These are phyloP conservation scores for Aspergillus pseudonomiae DNA, from an alignment of 2,329 filamentous ascomycete genomes.

Conservation along the genomic window DNA sequence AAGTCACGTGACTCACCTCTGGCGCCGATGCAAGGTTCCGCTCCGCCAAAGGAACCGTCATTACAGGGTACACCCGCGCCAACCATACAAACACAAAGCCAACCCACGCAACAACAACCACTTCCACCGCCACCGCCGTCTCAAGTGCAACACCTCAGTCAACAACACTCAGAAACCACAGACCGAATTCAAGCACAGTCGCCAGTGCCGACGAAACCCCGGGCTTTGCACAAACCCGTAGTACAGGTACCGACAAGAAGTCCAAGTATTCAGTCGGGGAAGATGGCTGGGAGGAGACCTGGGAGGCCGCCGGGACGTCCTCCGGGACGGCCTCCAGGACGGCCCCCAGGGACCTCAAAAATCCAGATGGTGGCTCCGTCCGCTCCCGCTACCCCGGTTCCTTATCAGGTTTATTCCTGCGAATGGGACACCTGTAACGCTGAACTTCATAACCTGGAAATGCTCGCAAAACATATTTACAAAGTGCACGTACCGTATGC, in stretches of 20 bases:
- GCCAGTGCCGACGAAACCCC: slow-evolving; percentile 8
- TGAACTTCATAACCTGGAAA: slow-evolving; percentile 64
- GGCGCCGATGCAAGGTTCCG: not conserved
- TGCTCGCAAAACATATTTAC: slow-evolving; percentile 60
- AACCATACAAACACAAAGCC: not conserved
- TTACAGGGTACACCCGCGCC: not conserved
- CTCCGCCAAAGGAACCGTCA: not conserved
- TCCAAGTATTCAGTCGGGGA: slow-evolving; percentile 1
- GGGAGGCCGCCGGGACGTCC: slow-evolving; percentile 17
- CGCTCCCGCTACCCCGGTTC: slow-evolving; percentile 12
- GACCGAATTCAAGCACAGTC: not conserved
- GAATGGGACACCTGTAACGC: slow-evolving; percentile 60
- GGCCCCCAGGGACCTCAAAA: slow-evolving; percentile 21
- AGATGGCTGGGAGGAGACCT: slow-evolving; percentile 19
- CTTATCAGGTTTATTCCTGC: slow-evolving; percentile 56
- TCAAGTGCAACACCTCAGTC: not conserved
- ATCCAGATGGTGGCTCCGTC: slow-evolving; percentile 25
- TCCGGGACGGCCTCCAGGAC: slow-evolving; percentile 28
- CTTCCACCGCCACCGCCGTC: not conserved
- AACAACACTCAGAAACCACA: not conserved
- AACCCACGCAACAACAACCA: slow-evolving; percentile 5
- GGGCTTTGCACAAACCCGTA: not conserved
- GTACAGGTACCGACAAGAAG: not conserved
- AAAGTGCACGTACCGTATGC: slow-evolving; percentile 54
- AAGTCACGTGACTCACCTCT: slow-evolving; percentile 17